phyloP scores from a whole-genome alignment of 2,329 filamentous ascomycete species.

The Alternaria incomplexa region DNA sequence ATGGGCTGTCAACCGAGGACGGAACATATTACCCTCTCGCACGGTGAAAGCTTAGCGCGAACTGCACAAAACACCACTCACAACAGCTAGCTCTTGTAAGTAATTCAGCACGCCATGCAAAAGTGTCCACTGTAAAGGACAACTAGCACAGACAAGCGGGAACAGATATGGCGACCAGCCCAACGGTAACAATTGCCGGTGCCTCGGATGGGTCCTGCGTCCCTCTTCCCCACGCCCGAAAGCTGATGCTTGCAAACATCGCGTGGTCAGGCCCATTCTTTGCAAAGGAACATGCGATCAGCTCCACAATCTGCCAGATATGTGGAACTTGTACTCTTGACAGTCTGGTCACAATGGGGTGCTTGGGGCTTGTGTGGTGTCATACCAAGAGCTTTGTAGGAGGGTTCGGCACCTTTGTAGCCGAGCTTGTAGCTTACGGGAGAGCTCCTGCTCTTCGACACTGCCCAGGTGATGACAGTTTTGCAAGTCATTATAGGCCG shows the following conservation, averaged over 20 bases:
- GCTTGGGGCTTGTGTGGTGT: background rate
- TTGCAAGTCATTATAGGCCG: background rate
- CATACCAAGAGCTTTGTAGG: constrained; percentile 4
- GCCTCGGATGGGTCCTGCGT: constrained; percentile 7
- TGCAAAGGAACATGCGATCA: background rate
- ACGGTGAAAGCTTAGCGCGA: constrained; percentile 14
- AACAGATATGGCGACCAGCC: constrained; percentile 2
- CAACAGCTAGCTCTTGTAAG: background rate
- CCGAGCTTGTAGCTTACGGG: constrained; percentile 1
- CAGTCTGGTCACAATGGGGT: background rate
- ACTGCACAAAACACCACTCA: background rate
- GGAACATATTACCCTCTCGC: background rate
- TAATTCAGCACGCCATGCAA: background rate
- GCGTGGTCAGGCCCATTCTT: constrained; percentile 9
- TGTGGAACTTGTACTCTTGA: background rate
- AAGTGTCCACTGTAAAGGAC: background rate
- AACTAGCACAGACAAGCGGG: background rate
- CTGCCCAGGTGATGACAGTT: background rate
- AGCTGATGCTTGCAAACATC: constrained; percentile 6
- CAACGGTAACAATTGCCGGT: constrained; percentile 20
- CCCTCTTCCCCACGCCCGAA: constrained; percentile 23
- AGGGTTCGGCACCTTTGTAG: background rate
- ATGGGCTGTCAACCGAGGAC: background rate
- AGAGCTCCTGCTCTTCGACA: background rate
- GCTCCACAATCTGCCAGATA: background rate